Evolutionary conservation across 495 filamentous ascomycete species (phyloP).

Genomic region (Penicillium alfredii): DNA sequence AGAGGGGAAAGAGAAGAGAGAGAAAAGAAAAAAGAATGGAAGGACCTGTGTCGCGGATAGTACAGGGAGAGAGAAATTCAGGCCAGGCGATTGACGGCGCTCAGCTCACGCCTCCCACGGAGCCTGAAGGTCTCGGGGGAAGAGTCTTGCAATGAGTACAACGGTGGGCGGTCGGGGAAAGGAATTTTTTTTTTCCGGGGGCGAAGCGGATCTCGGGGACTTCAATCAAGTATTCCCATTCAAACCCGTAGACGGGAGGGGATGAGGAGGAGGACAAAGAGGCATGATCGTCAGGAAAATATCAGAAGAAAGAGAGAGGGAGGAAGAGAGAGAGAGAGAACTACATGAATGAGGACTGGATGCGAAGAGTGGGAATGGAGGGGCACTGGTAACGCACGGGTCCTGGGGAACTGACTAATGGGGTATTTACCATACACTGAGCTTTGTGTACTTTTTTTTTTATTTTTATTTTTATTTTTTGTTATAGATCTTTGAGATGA

Average conservation of each 20-base stretch:
- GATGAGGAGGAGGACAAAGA: constrained; percentile 27
- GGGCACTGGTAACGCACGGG: constrained; percentile 14
- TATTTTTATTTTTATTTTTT: too few species aligned
- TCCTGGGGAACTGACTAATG: too few species aligned
- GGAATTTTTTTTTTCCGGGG: constrained; percentile 30
- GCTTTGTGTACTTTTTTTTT: too few species aligned
- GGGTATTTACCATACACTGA: too few species aligned
- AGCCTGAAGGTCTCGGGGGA: constrained; percentile 13
- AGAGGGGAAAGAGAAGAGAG: constrained; percentile 8
- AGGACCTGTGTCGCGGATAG: constrained; percentile 1
- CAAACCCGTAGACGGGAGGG: constrained; percentile 40
- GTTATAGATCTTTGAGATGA: too few species aligned
- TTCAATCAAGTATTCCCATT: constrained; percentile 37
- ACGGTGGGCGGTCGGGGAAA: constrained; percentile 21
- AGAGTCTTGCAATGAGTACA: constrained; percentile 5
- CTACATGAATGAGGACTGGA: constrained; percentile 22
- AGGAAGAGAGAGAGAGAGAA: constrained; percentile 24
- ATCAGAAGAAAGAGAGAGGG: constrained; percentile 25
- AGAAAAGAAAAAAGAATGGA: constrained; percentile 16
- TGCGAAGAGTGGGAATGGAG: constrained; percentile 25
- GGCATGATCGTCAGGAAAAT: constrained; percentile 34
- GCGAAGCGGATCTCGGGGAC: constrained; percentile 10
- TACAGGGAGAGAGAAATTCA: constrained; percentile 7
- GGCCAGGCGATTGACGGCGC: constrained; percentile 2
- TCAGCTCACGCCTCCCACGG: constrained; percentile 4